A percentile compares a stretch with the other conserved stretches of the same genome.
Evolutionary conservation across 2,329 filamentous ascomycete species (phyloP).

Genomic region (Nigrospora sphaerica): DNA sequence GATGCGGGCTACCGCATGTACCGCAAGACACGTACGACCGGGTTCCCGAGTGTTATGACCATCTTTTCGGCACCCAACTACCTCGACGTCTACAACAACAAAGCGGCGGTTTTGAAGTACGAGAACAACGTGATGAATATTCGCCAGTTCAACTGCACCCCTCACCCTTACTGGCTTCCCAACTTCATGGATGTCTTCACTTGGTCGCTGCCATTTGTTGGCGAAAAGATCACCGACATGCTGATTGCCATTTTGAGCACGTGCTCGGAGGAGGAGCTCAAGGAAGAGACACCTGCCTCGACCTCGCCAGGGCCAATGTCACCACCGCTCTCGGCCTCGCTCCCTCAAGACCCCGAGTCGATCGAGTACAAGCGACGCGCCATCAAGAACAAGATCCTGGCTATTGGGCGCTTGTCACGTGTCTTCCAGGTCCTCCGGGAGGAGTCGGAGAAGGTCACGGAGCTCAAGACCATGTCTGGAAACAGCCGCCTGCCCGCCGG

Average conservation of each 20-base stretch:
- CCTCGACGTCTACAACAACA: conserved; percentile 99
- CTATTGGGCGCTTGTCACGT: conserved; percentile 90
- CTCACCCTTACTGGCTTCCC: conserved; percentile 97
- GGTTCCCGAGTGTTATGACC: conserved; percentile 99
- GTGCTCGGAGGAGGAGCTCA: conserved; percentile 97
- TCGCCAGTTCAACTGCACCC: conserved; percentile 98
- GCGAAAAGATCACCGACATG: conserved; percentile 99
- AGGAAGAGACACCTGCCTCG: conserved; percentile 74
- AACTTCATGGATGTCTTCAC: conserved; percentile 99
- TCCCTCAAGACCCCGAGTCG: conserved; percentile 65
- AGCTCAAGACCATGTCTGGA: conserved; percentile 93
- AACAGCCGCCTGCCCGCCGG: conserved; percentile 79
- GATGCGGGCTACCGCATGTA: conserved; percentile 99
- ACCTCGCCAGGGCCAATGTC: conserved; percentile 65
- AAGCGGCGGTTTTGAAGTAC: conserved; percentile 96
- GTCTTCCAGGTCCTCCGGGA: conserved; percentile 98
- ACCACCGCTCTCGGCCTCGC: conserved; percentile 52
- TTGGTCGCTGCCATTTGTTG: conserved; percentile 98
- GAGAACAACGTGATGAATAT: conserved; percentile 99
- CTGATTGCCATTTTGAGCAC: conserved; percentile 97
- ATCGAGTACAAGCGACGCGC: conserved; percentile 91
- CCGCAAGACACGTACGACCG: conserved; percentile 93
- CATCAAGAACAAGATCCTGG: conserved; percentile 99
- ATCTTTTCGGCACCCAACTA: conserved; percentile 99
- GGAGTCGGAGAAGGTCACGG: conserved; percentile 92